These are phyloP conservation scores for Talaromyces nanjingensis DNA, from an alignment of 495 filamentous ascomycete genomes.

Conservation along the genomic window DNA sequence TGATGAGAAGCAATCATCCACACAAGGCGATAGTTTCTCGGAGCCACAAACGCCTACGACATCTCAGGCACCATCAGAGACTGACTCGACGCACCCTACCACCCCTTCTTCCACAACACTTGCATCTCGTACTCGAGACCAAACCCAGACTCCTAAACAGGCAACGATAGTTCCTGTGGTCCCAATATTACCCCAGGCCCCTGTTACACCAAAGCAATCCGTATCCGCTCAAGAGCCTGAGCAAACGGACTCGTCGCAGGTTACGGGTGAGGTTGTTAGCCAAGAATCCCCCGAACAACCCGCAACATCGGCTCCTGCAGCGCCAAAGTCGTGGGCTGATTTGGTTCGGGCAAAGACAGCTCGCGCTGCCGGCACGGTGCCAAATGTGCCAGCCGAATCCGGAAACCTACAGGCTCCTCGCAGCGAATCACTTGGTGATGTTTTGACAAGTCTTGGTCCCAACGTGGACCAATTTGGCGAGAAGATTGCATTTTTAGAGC, in stretches of 20 bases:
- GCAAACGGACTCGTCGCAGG: conserved; percentile 15
- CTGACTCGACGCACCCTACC: conserved; percentile 60
- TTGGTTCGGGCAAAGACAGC: conserved; percentile 52
- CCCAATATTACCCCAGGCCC: conserved; percentile 55
- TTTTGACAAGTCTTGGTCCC: conserved; percentile 57
- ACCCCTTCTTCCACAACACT: conserved; percentile 54
- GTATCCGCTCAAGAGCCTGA: conserved; percentile 14
- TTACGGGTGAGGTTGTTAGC: conserved; percentile 12
- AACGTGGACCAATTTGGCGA: conserved; percentile 47
- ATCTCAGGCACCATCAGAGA: conserved; percentile 59
- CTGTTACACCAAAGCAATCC: conserved; percentile 31
- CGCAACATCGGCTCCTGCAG: conserved; percentile 30
- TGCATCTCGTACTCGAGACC: conserved; percentile 21
- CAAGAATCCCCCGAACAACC: conserved; percentile 21
- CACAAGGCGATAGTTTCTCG: conserved; percentile 24
- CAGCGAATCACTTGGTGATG: conserved; percentile 62
- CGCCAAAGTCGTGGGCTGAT: conserved; percentile 72
- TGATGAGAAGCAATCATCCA: conserved; percentile 16
- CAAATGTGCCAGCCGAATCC: conserved; percentile 21
- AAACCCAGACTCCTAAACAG: conserved; percentile 40
- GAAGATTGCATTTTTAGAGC: conserved; percentile 80
- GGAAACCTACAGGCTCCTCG: conserved; percentile 47
- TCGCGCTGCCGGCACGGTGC: conserved; percentile 19
- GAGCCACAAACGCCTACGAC: conserved; percentile 63
- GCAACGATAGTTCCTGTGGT: conserved; percentile 52